Base-by-base conservation (phyloP, 2,329 filamentous ascomycete genomes). In the Iodosphaeria phyllophila region DNA sequence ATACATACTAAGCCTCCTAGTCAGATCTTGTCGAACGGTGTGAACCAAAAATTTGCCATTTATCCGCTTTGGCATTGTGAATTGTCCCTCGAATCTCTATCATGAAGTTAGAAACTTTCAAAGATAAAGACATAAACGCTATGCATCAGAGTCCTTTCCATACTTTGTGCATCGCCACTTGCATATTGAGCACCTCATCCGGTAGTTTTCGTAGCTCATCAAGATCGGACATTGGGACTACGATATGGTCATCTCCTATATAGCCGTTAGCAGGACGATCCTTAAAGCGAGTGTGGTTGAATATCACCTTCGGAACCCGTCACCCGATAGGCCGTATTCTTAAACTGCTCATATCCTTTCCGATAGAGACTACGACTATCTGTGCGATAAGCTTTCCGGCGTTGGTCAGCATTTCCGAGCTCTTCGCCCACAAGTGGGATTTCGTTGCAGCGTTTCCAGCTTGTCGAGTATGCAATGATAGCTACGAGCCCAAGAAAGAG, bases 171-270 rank as follows among this genome's bases (percentile, higher is more conserved):
- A n/a, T n/a, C n/a, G n/a, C n/a, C n/a, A n/a, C n/a, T n/a, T n/a
- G n/a, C n/a, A 41, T 38, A 27, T 39, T 34, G 6, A 47, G 30
- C n/a, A 40, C 28, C 13, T 41, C 34, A 13, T 47, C 43, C 8
- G 42, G 34, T 3, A 38, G 31, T 5, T 32, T 27, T 18, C 38
- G 33, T 12, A 46, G 30, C 33, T 47, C 43, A 15, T 42, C 35
- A 6, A 46, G 28, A n/a, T n/a, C n/a, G n/a, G n/a, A n/a, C n/a
- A n/a, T n/a, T n/a, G n/a, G n/a, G n/a, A n/a, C n/a, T n/a, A n/a
- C n/a, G n/a, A n/a, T n/a, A n/a, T n/a, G n/a, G n/a, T n/a, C n/a
- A n/a, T n/a, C n/a, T n/a, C n/a, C n/a, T n/a, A n/a, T n/a, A n/a
- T n/a, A n/a, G n/a, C n/a, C n/a, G n/a, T n/a, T n/a, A n/a, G n/a